Base-by-base conservation (phyloP, 257 asterid species). In the Scutellaria barbata region DNA sequence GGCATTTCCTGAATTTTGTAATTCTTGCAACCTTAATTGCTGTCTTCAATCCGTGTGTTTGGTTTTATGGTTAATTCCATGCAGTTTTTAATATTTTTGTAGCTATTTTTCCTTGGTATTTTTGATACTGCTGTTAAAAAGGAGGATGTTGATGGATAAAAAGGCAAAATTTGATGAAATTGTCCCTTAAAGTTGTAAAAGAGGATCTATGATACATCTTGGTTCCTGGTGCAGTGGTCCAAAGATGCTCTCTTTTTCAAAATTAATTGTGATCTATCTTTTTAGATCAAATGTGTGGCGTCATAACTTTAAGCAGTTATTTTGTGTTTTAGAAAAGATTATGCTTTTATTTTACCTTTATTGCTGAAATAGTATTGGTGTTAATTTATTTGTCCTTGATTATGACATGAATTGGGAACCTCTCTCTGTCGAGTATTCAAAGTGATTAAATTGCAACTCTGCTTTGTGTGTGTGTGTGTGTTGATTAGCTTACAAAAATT, bases 141-240 rank as follows among this genome's bases (percentile, higher is more conserved):
- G 39, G 50, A 11, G 61, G 52, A 65, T 46, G 47, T 39, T 55
- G 69, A 59, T 46, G 40, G 64, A 35, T 53, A 72, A 48, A 48
- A 61, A 58, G 54, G 12, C 25, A 17, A 51, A n/a, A 14, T 50
- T 62, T 62, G 71, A 45, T 72, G n/a, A 37, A 8, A 33, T 48
- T 72, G 65, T 50, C 77, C 9, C 65, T 2, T 37, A 72, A 72
- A 48, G 69, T 42, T 51, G 65, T 13, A 35, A 41, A 35, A 63
- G 37, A 52, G 71, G 48, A 73, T 73, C 57, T 14, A 3, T 61
- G 69, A 25, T 2, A 25, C 50, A 63, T 73, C 55, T 63, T 43
- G 67, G 77, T 60, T 59, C 61, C 63, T 39, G 63, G 16, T 50
- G 70, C 14, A 51, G 63, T 71, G 63, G 64, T 62, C 68, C 56